A percentile compares a stretch with the other conserved stretches of the same genome.
Evolutionary conservation across 2,329 filamentous ascomycete genomes (phyloP).

Genomic region (Alternaria tenuissima): DNA sequence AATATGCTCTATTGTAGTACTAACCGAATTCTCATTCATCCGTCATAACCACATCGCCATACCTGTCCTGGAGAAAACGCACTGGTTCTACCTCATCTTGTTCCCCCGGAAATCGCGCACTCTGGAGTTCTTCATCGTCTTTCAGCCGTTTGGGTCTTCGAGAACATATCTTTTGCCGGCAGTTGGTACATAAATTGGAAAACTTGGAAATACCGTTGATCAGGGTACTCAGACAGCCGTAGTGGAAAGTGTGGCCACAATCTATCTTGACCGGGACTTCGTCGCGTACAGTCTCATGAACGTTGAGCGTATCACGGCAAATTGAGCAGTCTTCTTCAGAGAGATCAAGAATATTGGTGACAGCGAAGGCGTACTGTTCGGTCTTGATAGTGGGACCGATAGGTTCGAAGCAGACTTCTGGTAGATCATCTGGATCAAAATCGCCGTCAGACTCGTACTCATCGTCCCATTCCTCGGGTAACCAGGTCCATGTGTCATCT

Average conservation of each 20-base stretch:
- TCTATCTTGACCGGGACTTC: background rate
- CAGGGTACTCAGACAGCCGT: background rate
- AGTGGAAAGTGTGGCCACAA: background rate
- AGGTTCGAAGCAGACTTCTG: slow-evolving; percentile 1
- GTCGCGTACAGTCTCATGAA: background rate
- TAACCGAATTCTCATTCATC: background rate
- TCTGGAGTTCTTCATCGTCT: background rate
- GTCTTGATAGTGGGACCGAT: background rate
- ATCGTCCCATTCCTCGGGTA: background rate
- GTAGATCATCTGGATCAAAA: background rate
- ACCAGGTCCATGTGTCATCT: background rate
- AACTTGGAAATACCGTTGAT: background rate
- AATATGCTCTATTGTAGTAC: too few relatives aligned
- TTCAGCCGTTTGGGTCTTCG: background rate
- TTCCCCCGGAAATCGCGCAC: background rate
- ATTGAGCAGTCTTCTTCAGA: background rate
- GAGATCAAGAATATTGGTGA: background rate
- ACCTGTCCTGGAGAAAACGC: background rate
- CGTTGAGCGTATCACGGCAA: background rate
- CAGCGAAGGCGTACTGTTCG: background rate
- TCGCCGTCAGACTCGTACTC: background rate
- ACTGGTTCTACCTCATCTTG: background rate
- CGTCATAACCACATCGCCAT: background rate
- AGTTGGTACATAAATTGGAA: background rate
- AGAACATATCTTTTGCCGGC: background rate